These are phyloP conservation scores for Guyanaporus albipodus DNA, from an alignment of 768 basidiomycete genomes.

Conservation along the genomic window DNA sequence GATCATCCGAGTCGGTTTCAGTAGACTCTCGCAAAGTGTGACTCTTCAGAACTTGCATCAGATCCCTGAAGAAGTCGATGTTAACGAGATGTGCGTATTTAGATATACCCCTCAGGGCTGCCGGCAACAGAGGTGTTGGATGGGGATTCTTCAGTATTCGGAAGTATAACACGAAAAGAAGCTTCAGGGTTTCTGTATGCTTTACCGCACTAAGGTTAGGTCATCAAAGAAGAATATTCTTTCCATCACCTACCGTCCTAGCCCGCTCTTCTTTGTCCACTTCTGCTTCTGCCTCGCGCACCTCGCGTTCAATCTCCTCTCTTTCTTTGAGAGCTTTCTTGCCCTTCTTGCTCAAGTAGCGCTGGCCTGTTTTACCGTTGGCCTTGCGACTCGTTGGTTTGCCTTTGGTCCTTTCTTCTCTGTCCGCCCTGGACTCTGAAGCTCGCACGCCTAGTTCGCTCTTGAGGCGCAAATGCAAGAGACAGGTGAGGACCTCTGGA, in stretches of 20 bases:
- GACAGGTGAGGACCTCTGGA: constrained; percentile 80
- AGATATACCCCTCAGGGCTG: constrained; percentile 88
- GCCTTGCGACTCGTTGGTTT: constrained; percentile 38
- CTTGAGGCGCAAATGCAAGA: constrained; percentile 82
- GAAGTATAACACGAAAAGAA: constrained; percentile 96
- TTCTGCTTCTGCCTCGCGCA: constrained; percentile 91
- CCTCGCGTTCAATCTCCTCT: constrained; percentile 86
- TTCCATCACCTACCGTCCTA: constrained; percentile 55
- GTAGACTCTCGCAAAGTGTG: constrained; percentile 56
- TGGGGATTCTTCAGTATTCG: constrained; percentile 85
- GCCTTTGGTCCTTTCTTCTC: constrained; percentile 40
- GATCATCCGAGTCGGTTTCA: constrained; percentile 38
- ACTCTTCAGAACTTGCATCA: constrained; percentile 80
- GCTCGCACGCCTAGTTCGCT: constrained; percentile 80
- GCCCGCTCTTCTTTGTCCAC: constrained; percentile 90
- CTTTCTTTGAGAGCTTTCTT: constrained; percentile 82
- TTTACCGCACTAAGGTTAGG: constrained; percentile 35
- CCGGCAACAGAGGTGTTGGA: constrained; percentile 75
- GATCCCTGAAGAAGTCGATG: constrained; percentile 96
- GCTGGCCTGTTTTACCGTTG: constrained; percentile 58
- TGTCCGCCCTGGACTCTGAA: constrained; percentile 65
- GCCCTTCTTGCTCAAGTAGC: constrained; percentile 90
- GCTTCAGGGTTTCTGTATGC: constrained; percentile 98
- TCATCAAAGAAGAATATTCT: constrained; percentile 4
- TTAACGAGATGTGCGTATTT: constrained; percentile 96